Evolutionary conservation across 2,329 filamentous ascomycete genomes (phyloP).

Genomic region (Phialophora macrospora): DNA sequence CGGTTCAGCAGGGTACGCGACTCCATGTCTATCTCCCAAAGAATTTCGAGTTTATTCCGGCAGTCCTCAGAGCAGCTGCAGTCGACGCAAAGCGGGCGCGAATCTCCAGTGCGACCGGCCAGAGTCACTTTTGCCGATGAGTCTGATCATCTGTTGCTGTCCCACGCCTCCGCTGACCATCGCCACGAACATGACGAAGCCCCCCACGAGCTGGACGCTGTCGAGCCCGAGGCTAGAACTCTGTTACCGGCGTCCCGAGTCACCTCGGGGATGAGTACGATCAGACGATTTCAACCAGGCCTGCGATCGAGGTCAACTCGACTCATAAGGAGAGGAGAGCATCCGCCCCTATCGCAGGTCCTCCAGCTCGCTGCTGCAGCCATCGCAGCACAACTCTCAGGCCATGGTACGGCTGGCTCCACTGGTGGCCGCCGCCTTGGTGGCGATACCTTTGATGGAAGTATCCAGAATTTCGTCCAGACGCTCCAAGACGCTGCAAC

Average conservation of each 20-base stretch:
- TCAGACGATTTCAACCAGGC: conserved; percentile 49
- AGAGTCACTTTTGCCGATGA: conserved; percentile 43
- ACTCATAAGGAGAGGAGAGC: conserved; percentile 61
- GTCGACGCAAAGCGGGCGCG: conserved; percentile 39
- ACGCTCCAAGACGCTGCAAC: conserved; percentile 67
- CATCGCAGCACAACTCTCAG: conserved; percentile 68
- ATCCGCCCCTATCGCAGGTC: conserved; percentile 65
- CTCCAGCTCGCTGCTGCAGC: conserved; percentile 67
- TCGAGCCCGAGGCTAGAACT: conserved; percentile 47
- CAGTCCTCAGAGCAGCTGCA: conserved; percentile 42
- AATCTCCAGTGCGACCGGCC: conserved; percentile 42
- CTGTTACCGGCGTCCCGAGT: conserved; percentile 41
- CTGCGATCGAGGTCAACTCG: conserved; percentile 61
- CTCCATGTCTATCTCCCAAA: conserved; percentile 49
- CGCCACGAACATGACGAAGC: conserved; percentile 48
- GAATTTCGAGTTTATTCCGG: conserved; percentile 51
- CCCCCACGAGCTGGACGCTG: conserved; percentile 49
- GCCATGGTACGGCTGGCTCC: conserved; percentile 61
- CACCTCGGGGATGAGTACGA: conserved; percentile 43
- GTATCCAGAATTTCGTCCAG: conserved; percentile 66
- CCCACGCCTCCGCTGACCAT: conserved; percentile 48
- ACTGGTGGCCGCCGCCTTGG: conserved; percentile 61
- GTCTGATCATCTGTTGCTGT: conserved; percentile 45
- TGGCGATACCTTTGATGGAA: conserved; percentile 63
- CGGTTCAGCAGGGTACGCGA: conserved; percentile 51